Conservation (phyloP, 768 basidiomycete genomes). For the Thelephora ganbajun region DNA sequence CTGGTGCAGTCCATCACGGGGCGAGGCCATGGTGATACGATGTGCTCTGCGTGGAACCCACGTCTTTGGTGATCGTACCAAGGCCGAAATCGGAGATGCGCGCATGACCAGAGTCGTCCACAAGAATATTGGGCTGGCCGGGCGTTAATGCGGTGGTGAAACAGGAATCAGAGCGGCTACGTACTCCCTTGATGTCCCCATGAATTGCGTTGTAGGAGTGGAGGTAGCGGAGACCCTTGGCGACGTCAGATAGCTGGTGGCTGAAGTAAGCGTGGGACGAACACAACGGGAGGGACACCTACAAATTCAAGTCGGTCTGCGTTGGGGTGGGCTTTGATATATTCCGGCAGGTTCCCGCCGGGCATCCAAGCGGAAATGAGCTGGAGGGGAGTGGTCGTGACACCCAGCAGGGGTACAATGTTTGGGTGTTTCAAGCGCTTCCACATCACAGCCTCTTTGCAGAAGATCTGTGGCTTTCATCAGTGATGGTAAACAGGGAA, state of each 20-base stretch:
- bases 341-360: too few species aligned
- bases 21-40: background rate
- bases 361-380: too few species aligned
- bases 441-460: too few species aligned
- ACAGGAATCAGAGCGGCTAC: background rate
- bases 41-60: background rate
- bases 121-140: background rate
- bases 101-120: background rate
- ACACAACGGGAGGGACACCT: too few species aligned
- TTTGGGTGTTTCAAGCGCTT: too few species aligned
- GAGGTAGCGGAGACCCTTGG: background rate
- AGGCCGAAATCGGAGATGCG: background rate
- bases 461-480: too few species aligned
- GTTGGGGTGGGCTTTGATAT: too few species aligned
- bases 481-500: too few species aligned
- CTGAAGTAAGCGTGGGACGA: too few species aligned
- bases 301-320: too few species aligned
- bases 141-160: background rate
- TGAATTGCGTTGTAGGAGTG: background rate
- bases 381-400: too few species aligned
- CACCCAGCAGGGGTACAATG: too few species aligned
- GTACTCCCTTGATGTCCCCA: background rate
- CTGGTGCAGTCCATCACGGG: background rate
- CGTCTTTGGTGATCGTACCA: background rate
- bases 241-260: background rate